Base-by-base conservation (phyloP, 129 eudicot species). In the Pseudognaphalium luteoalbum region DNA sequence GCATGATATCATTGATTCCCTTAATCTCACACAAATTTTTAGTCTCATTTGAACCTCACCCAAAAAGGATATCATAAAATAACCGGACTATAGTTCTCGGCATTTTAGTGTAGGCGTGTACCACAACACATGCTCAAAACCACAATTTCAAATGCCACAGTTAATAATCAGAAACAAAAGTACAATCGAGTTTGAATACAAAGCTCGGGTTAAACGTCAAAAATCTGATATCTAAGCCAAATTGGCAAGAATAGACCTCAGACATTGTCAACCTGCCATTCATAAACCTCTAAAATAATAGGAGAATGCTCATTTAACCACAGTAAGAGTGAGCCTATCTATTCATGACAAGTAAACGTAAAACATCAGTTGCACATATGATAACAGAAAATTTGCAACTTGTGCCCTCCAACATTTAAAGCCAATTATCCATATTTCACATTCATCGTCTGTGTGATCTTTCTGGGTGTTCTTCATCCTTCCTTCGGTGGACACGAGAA, bases 401-500 rank as follows among this genome's bases (percentile, higher is more conserved):
- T 29, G 4, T 30, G 33, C 50, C 51, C 47, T 54, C 65, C 17
- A 72, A 72, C 17, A 25, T 25, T 25, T 25, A 25, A n/a, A 54
- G 29, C 34, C 77, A 15, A 37, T 58, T 58, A 73, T 56, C 74
- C 3, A 15, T 21, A 75, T 29, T 30, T 25, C 3, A n/a, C 63
- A 72, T 75, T 66, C 42, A 70, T 69, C 25, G 51, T 81, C 74
- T 80, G 42, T 71, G 78, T 79, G 87, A 80, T 81, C 75, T 83
- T 32, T 47, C 73, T 15, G 69, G 79, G 58, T 76, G 73, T 20
- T 84, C 87, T 81, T 83, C 88, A 78, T 82, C 89, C 37, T 56
- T 78, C 64, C 87, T 77, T 67, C 75, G 79, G 17, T 57, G 64
- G 15, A 67, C 87, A 66, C 66, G 77, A 16, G 85, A 75, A 10